Conservation (phyloP, 2,329 filamentous ascomycete species). For the Monosporascus sp. region DNA sequence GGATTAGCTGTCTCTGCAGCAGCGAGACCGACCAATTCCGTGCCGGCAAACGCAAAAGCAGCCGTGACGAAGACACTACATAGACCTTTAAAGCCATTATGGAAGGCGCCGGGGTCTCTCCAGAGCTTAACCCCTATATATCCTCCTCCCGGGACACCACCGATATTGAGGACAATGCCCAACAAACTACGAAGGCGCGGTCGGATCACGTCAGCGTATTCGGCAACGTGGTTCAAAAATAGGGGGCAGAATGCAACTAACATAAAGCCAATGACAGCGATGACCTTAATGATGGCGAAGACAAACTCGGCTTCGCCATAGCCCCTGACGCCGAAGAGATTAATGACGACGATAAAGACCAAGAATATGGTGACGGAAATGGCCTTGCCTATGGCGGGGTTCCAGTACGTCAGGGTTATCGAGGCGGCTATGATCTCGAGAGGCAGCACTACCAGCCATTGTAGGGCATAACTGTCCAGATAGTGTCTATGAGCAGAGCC, state of each 20-base stretch:
- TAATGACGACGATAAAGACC: slow-evolving; percentile 69
- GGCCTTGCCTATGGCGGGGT: slow-evolving; percentile 55
- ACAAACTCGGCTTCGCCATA: slow-evolving; percentile 89
- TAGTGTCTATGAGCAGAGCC: background rate
- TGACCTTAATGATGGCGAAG: slow-evolving; percentile 80
- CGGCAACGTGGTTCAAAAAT: too few species aligned
- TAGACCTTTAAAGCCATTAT: slow-evolving; percentile 79
- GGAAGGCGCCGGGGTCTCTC: slow-evolving; percentile 74
- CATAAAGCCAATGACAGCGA: slow-evolving; percentile 85
- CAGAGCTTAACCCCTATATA: slow-evolving; percentile 81
- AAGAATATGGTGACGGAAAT: slow-evolving; percentile 84
- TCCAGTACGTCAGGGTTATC: slow-evolving; percentile 81
- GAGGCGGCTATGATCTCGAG: slow-evolving; percentile 84
- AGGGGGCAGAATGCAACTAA: slow-evolving; percentile 34
- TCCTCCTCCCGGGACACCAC: slow-evolving; percentile 64
- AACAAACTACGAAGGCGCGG: slow-evolving; percentile 55
- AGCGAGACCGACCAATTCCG: slow-evolving; percentile 70
- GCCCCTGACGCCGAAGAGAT: slow-evolving; percentile 80
- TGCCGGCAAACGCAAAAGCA: slow-evolving; percentile 71
- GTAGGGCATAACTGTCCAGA: slow-evolving; percentile 66
- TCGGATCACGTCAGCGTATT: slow-evolving; percentile 1
- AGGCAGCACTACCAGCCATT: slow-evolving; percentile 81
- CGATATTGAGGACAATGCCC: slow-evolving; percentile 79
- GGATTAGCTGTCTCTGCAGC: slow-evolving; percentile 77
- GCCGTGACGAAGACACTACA: slow-evolving; percentile 74